Conservation (phyloP, 495 filamentous ascomycete genomes). For the Zalerion maritima region DNA sequence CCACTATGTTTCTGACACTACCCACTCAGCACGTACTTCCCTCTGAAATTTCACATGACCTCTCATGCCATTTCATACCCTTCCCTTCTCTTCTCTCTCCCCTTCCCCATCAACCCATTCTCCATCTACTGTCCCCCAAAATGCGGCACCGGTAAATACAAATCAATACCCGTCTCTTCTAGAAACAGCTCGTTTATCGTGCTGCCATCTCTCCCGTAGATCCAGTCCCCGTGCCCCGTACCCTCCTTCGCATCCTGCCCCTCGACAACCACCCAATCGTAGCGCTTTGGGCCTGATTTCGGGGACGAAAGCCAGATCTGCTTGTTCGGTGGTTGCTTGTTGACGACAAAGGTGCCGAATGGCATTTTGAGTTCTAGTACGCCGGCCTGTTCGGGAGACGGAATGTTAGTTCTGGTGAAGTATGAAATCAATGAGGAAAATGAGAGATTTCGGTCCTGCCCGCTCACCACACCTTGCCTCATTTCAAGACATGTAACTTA, state of each 20-base stretch:
- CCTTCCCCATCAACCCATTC: no score
- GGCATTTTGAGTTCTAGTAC: conserved; percentile 59
- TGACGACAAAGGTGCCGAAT: conserved; percentile 73
- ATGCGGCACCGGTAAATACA: conserved; percentile 11
- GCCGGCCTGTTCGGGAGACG: conserved; percentile 44
- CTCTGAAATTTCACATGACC: no score
- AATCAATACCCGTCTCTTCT: conserved; percentile 48
- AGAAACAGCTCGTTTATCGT: conserved; percentile 57
- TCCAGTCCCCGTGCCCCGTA: conserved; percentile 55
- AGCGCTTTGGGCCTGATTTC: conserved; percentile 81
- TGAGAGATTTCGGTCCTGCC: conserved; percentile 40
- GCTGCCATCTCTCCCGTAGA: conserved; percentile 69
- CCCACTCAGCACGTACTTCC: no score
- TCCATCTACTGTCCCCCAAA: no score
- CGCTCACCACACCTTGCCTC: conserved; percentile 29
- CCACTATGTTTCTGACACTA: no score
- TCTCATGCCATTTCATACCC: no score
- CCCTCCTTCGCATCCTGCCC: conserved; percentile 62
- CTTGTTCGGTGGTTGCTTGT: conserved; percentile 95
- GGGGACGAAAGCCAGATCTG: conserved; percentile 97
- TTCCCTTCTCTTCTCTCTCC: no score
- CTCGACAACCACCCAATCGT: conserved; percentile 67
- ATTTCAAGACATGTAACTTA: conserved; percentile 18
- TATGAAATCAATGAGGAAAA: conserved; percentile 1
- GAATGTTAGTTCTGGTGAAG: conserved; percentile 1